phyloP scores from a whole-genome alignment of 2,329 filamentous ascomycete species.

The Exophiala xenobiotica region DNA sequence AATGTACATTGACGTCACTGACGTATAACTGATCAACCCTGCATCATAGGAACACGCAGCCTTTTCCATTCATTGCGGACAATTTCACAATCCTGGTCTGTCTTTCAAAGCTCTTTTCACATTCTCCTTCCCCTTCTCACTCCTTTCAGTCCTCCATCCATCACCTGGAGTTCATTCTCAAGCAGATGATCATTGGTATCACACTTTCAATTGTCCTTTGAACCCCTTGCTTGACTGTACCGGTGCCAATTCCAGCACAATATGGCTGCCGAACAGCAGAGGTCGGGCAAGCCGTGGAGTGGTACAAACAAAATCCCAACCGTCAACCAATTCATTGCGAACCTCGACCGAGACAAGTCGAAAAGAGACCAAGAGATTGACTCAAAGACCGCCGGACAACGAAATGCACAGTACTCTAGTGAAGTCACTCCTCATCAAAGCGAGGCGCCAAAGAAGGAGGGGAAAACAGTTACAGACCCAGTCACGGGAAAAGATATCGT shows the following conservation, averaged over 20 bases:
- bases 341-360: slow-evolving; percentile 75
- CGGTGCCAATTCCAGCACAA: not conserved
- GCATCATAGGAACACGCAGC: not conserved
- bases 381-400: slow-evolving; percentile 50
- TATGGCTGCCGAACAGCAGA: slow-evolving; percentile 41
- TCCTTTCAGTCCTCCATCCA: not conserved
- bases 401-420: slow-evolving; percentile 33
- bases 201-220: not conserved
- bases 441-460: slow-evolving; percentile 45
- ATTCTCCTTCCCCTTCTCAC: not conserved
- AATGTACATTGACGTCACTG: slow-evolving; percentile 5
- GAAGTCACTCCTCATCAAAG: slow-evolving; percentile 50
- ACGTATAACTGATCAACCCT: not conserved
- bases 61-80: not conserved
- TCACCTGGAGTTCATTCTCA: no score
- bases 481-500: slow-evolving; percentile 82
- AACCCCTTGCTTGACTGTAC: not conserved
- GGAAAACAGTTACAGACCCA: slow-evolving; percentile 75
- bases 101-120: not conserved
- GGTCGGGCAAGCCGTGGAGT: slow-evolving; percentile 71
- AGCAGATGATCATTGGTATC: no score
- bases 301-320: slow-evolving; percentile 82
- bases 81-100: not conserved
- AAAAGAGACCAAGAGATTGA: slow-evolving; percentile 72
- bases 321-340: slow-evolving; percentile 77